Conservation (phyloP, 257 asterid genomes). For the Voacanga thouarsii region DNA sequence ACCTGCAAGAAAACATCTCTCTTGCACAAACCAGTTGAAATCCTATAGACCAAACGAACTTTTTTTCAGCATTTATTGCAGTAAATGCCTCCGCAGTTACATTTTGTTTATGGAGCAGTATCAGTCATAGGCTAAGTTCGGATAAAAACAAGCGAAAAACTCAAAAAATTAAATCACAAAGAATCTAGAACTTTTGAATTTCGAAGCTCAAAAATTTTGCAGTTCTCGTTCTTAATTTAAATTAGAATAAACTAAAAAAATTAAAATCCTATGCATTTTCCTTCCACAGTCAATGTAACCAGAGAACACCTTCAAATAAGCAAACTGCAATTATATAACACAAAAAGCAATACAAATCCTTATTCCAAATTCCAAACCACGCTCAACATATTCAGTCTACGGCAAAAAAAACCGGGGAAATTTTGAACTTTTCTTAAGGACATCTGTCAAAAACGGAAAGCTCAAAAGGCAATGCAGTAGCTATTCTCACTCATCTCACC, state of each 20-base stretch:
- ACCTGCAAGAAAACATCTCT: slow-evolving; percentile 14
- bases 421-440: not conserved
- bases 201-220: not conserved
- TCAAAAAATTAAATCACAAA: not conserved
- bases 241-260: not conserved
- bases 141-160: not conserved
- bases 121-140: not conserved
- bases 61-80: not conserved
- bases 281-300: not conserved
- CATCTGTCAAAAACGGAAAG: not conserved
- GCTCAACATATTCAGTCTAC: not conserved
- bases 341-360: not conserved
- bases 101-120: not conserved
- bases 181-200: not conserved
- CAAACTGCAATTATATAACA: not conserved
- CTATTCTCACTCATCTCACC: not conserved
- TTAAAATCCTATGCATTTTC: not conserved
- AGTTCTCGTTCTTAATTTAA: not conserved
- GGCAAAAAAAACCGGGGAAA: not conserved
- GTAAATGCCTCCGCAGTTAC: not conserved
- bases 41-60: not conserved
- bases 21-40: not conserved
- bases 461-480: not conserved
- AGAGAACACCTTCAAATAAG: not conserved
- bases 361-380: not conserved